Conservation (phyloP, 1,139 yeast species). For the Yamadazyma jaroonii region DNA sequence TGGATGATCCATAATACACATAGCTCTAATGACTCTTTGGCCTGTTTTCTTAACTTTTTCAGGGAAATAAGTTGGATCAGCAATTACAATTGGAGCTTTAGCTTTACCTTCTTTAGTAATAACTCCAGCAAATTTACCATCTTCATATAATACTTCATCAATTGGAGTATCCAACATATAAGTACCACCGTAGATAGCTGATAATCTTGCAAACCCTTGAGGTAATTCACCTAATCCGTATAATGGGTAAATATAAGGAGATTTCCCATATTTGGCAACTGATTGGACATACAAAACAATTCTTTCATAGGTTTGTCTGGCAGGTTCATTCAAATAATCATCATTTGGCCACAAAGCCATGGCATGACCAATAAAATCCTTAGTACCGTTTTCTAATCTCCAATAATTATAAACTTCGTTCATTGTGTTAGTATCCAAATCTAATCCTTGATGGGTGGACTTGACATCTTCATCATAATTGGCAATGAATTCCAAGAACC, state of each 20-base stretch:
- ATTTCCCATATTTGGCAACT: constrained; percentile 92
- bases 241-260: constrained; percentile 93
- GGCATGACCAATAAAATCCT: constrained; percentile 96
- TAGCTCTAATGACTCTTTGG: constrained; percentile 86
- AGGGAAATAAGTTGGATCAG: constrained; percentile 98
- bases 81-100: constrained; percentile 89
- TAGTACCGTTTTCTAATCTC: constrained; percentile 90
- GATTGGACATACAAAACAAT: constrained; percentile 82
- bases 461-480: constrained; percentile 75
- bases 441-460: constrained; percentile 81
- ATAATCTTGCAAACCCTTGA: constrained; percentile 95
- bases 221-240: constrained; percentile 98
- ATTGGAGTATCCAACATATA: constrained; percentile 97
- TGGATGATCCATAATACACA: constrained; percentile 90
- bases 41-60: constrained; percentile 84
- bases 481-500: constrained; percentile 84
- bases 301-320: constrained; percentile 88
- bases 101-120: constrained; percentile 90
- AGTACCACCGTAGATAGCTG: constrained; percentile 98
- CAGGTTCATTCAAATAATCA: constrained; percentile 83
- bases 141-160: constrained; percentile 77
- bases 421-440: constrained; percentile 88
- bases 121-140: constrained; percentile 74
- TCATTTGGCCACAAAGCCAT: constrained; percentile 98
- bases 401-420: constrained; percentile 85